These are phyloP conservation scores for Primulina tabacum DNA, from an alignment of 257 asterid genomes.

Conservation along the genomic window DNA sequence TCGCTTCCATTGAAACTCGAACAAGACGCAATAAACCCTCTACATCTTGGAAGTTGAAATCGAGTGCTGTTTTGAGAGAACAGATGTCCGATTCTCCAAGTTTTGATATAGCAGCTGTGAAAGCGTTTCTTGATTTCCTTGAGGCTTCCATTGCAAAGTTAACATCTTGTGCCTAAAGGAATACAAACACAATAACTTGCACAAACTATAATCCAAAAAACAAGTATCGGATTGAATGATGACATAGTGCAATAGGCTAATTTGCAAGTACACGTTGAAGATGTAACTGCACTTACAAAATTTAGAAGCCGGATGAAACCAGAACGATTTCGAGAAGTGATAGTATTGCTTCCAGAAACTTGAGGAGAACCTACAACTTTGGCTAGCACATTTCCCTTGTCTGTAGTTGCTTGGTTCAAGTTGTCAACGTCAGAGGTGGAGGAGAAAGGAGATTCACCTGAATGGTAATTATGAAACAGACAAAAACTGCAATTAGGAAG, in stretches of 20 bases:
- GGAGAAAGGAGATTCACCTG: conserved; percentile 98
- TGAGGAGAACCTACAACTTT: conserved; percentile 63
- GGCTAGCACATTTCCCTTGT: conserved; percentile 53
- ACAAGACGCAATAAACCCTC: conserved; percentile 78
- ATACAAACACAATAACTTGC: neutral
- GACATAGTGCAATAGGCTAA: neutral
- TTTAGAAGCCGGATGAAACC: conserved; percentile 36
- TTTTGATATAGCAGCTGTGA: neutral
- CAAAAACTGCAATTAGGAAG: conserved; percentile 18
- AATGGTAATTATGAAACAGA: conserved; percentile 23
- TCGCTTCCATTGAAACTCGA: conserved; percentile 82
- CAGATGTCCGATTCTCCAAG: neutral
- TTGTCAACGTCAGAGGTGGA: conserved; percentile 98
- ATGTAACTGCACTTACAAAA: conserved; percentile 35
- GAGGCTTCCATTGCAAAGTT: neutral
- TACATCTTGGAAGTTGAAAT: conserved; percentile 87
- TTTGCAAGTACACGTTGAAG: neutral
- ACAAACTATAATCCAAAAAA: too few relatives aligned
- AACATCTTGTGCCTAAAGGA: neutral
- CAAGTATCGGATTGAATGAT: neutral
- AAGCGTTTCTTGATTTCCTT: neutral
- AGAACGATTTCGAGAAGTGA: conserved; percentile 38
- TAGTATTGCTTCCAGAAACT: conserved; percentile 38
- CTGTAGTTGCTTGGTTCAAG: conserved; percentile 65
- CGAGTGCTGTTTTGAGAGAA: conserved; percentile 29